These are phyloP conservation scores for Botrytis byssoidea DNA, from an alignment of 2,329 filamentous ascomycete genomes.

Conservation along the genomic window DNA sequence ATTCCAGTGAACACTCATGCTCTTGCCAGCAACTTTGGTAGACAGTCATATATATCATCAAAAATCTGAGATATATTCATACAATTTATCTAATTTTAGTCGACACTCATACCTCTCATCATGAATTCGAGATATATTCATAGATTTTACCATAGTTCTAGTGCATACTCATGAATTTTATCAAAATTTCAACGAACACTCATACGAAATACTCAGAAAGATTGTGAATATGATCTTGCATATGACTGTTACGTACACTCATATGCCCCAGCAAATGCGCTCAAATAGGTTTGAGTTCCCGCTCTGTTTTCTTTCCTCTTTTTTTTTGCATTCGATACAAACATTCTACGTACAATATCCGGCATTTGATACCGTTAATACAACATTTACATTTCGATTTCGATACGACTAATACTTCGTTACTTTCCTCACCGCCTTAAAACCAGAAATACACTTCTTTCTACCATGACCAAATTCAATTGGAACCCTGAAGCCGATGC, in stretches of 20 bases:
- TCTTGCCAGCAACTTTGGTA: background rate
- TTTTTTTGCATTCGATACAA: background rate
- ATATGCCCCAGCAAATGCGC: background rate
- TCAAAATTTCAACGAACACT: background rate
- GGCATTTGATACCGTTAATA: background rate
- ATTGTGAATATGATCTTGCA: background rate
- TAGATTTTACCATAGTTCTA: fast-evolving
- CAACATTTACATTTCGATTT: background rate
- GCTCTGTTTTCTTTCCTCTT: background rate
- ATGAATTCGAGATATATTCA: background rate
- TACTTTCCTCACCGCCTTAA: background rate
- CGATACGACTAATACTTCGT: background rate
- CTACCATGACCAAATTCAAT: no score
- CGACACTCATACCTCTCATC: background rate
- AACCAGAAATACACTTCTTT: background rate
- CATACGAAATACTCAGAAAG: background rate
- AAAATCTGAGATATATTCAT: background rate
- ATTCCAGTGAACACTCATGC: background rate
- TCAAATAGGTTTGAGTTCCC: background rate
- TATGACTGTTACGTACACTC: background rate
- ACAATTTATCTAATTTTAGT: background rate
- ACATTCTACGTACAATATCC: background rate
- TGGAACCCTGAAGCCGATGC: background rate
- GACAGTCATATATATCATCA: background rate
- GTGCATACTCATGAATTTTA: background rate